phyloP scores from a whole-genome alignment of 164 flowering plant species.

The Vitis amurensis region DNA sequence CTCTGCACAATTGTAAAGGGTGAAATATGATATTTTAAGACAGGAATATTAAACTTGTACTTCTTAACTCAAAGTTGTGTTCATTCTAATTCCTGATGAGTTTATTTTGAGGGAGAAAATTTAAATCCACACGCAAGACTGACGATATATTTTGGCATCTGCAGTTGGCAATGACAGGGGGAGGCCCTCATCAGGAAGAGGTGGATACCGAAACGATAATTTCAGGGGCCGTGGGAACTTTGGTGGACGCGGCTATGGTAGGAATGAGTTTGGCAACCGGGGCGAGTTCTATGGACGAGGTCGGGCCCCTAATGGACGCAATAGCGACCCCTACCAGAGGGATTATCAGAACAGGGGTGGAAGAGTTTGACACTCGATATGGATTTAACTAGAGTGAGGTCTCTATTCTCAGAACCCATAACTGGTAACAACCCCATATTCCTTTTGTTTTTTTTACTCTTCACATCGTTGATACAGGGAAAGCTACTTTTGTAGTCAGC shows the following conservation, averaged over 20 bases:
- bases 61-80: no score
- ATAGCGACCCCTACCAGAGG: constrained; percentile 11
- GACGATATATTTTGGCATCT: background rate
- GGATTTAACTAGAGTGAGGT: no score
- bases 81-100: background rate
- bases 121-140: background rate
- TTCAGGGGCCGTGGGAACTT: constrained; percentile 28
- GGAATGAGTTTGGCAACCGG: constrained; percentile 17
- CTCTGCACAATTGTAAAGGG: no score
- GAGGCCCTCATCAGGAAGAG: constrained; percentile 15
- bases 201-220: constrained; percentile 26
- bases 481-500: no score
- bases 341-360: constrained; percentile 17
- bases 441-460: no score
- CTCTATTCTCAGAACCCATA: no score
- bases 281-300: constrained; percentile 15
- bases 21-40: no score
- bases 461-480: no score
- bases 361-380: background rate
- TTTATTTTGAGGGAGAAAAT: background rate
- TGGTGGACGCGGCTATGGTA: constrained; percentile 17
- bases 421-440: no score
- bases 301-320: constrained; percentile 2
- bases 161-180: constrained; percentile 28
- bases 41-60: no score